phyloP scores from a whole-genome alignment of 805 yeast species.

The Kregervanrija delftensis region DNA sequence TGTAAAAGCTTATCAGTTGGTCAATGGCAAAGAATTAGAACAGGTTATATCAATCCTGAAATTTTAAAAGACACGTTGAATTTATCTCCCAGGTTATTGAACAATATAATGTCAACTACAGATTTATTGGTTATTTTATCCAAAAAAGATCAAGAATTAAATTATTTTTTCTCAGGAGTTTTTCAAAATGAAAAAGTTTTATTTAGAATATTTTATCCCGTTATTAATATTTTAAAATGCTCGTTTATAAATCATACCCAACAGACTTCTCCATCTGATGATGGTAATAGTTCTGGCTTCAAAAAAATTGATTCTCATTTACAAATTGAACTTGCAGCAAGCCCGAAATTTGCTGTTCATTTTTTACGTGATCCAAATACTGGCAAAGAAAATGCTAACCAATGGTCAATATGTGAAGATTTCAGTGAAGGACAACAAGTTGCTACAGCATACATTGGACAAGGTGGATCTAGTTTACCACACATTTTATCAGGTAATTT shows the following conservation, averaged over 20 bases:
- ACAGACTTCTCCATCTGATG: constrained; percentile 7
- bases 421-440: constrained; percentile 82
- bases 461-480: constrained; percentile 56
- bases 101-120: constrained; percentile 57
- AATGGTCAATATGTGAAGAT: constrained; percentile 79
- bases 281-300: constrained; percentile 15
- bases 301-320: constrained; percentile 33
- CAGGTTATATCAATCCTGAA: constrained; percentile 44
- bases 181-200: constrained; percentile 61
- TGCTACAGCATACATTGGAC: constrained; percentile 51
- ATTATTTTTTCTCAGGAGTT: constrained; percentile 72
- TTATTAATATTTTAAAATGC: constrained; percentile 51
- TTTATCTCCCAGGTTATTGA: constrained; percentile 60
- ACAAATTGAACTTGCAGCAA: constrained; percentile 32
- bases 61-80: constrained; percentile 44
- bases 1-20: constrained; percentile 67
- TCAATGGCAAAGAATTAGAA: constrained; percentile 70
- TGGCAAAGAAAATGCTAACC: constrained; percentile 44
- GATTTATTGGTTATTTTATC: constrained; percentile 68
- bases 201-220: constrained; percentile 67
- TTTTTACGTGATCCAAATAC: constrained; percentile 47
- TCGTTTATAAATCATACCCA: constrained; percentile 41
- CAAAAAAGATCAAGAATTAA: constrained; percentile 63
- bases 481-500: constrained; percentile 58
- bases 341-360: constrained; percentile 76